Evolutionary conservation across 2,329 filamentous ascomycete species (phyloP).

Genomic region (Paracoccidioides brasiliensis): DNA sequence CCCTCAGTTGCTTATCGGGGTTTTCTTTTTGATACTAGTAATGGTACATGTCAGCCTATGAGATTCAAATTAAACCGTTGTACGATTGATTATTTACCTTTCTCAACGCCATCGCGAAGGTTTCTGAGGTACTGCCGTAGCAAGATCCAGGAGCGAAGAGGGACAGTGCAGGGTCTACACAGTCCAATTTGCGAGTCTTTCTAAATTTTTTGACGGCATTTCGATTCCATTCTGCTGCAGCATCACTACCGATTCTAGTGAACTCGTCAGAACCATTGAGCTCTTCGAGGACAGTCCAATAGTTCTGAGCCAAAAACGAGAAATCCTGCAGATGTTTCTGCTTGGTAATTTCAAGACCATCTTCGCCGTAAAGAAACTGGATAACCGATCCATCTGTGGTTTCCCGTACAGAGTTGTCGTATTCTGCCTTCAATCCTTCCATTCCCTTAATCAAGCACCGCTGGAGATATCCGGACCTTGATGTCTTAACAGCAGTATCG

Average conservation of each 20-base stretch:
- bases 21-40: constrained; percentile 66
- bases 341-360: constrained; percentile 87
- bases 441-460: constrained; percentile 97
- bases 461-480: constrained; percentile 89
- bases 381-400: constrained; percentile 76
- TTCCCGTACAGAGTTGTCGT: constrained; percentile 88
- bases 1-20: constrained; percentile 44
- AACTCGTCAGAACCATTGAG: constrained; percentile 52
- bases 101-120: constrained; percentile 59
- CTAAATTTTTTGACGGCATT: constrained; percentile 63
- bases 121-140: constrained; percentile 73
- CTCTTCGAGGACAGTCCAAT: constrained; percentile 64
- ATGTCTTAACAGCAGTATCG: constrained; percentile 97
- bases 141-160: constrained; percentile 62
- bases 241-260: constrained; percentile 50
- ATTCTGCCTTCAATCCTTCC: constrained; percentile 84
- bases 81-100: constrained; percentile 28
- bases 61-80: not conserved
- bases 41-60: not conserved
- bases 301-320: constrained; percentile 77
- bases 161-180: constrained; percentile 62
- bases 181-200: constrained; percentile 55
- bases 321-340: constrained; percentile 86
- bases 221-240: constrained; percentile 49
- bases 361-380: constrained; percentile 93